phyloP scores from a whole-genome alignment of 108 stramenopile genomes.

The Nitzschia sp. region DNA sequence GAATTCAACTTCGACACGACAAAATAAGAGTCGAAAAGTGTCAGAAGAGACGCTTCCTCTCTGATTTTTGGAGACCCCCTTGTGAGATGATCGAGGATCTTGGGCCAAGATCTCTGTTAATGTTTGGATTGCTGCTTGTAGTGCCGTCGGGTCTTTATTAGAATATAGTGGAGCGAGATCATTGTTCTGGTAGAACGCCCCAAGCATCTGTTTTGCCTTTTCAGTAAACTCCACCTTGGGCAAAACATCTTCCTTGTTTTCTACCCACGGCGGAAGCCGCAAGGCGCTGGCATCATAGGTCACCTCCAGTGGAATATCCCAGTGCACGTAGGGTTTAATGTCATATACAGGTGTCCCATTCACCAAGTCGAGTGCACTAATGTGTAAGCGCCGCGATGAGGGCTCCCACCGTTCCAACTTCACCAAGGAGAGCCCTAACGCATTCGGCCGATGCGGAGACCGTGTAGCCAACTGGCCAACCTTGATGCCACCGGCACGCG shows the following conservation, averaged over 20 bases:
- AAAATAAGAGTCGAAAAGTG: slow-evolving; percentile 27
- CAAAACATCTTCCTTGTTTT: slow-evolving; percentile 57
- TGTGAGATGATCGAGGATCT: slow-evolving; percentile 76
- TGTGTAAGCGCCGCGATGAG: slow-evolving; percentile 50
- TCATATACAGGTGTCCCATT: slow-evolving; percentile 93
- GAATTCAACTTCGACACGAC: slow-evolving; percentile 30
- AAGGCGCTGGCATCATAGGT: slow-evolving; percentile 13
- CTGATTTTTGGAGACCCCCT: slow-evolving; percentile 56
- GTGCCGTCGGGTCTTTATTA: slow-evolving; percentile 36
- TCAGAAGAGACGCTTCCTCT: slow-evolving; percentile 49
- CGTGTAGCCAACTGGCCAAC: slow-evolving; percentile 93
- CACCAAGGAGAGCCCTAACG: slow-evolving; percentile 89
- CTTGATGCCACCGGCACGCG: slow-evolving; percentile 71
- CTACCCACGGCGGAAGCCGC: slow-evolving; percentile 68
- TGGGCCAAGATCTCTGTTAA: slow-evolving; percentile 72
- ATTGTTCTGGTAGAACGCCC: slow-evolving; percentile 32
- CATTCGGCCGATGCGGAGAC: slow-evolving; percentile 96
- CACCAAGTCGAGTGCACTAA: slow-evolving; percentile 82
- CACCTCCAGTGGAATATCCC: slow-evolving; percentile 62
- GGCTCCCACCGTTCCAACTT: slow-evolving; percentile 61
- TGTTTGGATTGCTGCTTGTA: slow-evolving; percentile 42
- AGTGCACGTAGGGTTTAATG: slow-evolving; percentile 91
- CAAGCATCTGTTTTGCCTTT: slow-evolving; percentile 35
- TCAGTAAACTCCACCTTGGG: slow-evolving; percentile 51
- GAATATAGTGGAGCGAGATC: slow-evolving; percentile 59